Evolutionary conservation across 495 filamentous ascomycete species (phyloP), one percentile per base, ranked within the genome.

Genomic region (Annulohypoxylon moriforme): DNA sequence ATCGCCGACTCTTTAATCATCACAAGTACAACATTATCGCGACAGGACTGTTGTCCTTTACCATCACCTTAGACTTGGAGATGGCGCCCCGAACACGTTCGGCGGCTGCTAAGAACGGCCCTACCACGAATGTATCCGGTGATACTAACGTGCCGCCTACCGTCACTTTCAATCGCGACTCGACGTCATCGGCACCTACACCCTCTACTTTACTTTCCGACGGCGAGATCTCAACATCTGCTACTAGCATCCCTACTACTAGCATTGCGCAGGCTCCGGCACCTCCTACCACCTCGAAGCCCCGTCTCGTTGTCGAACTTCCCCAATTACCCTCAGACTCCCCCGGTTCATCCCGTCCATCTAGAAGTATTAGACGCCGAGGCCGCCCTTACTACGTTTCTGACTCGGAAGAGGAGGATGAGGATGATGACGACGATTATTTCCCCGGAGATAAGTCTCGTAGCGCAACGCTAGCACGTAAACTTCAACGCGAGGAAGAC

Each of bases 171-270:
- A 42, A 18, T 18, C 67, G 69, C 56, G 58, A 63, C 49, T 69
- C 73, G 31, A 65, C 80, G 8, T 85, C 85, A 8, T 78, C 80
- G 8, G 84, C 85, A 8, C 78, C 81, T 0, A 75, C 75, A 1
- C 77, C 79, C 0, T 65, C 75, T 42, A 75, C 82, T 13, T 77
- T 67, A 14, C 81, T 85, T 40, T 86, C 85, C 0, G 88, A 84
- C 6, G 89, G 85, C 56, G 89, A 88, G 27, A 89, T 87, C 72
- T 89, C 89, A 44, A 97, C 94, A 4, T 93, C 93, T 8, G 90
- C 88, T 20, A 97, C 93, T 11, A 96, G 92, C 27, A 29, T 29
- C 6, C 27, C 27, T 2, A 29, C 27, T 29, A 29, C 27, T 29
- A 29, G 6, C 76, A 85, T 88, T 66, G 81, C 83, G 27, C 85